These are phyloP conservation scores for Agrostemma githago DNA, from an alignment of 148 eudicot species.

Conservation along the genomic window DNA sequence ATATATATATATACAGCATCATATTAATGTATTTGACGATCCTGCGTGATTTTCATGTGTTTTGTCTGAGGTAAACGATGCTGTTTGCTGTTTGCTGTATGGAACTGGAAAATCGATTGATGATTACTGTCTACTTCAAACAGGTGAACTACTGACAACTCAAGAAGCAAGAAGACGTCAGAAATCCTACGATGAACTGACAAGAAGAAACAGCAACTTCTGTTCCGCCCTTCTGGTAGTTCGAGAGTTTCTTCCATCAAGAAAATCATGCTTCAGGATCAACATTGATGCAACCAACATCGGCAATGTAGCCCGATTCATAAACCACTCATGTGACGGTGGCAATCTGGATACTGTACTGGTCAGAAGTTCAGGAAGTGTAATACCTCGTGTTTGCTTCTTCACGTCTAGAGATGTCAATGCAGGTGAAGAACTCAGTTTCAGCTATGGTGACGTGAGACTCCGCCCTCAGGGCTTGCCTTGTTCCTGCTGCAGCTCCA, in stretches of 20 bases:
- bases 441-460: constrained; percentile 73
- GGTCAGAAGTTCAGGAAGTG: constrained; percentile 62
- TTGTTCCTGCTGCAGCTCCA: constrained; percentile 66
- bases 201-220: constrained; percentile 32
- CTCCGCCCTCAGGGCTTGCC: constrained; percentile 41
- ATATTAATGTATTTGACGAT: too few species aligned
- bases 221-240: constrained; percentile 74
- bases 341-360: constrained; percentile 62
- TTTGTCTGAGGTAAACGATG: neutral
- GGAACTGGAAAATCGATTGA: neutral
- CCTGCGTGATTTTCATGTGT: neutral
- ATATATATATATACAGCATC: too few species aligned
- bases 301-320: constrained; percentile 71
- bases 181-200: constrained; percentile 50
- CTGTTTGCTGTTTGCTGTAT: neutral
- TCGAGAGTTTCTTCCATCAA: constrained; percentile 78
- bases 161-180: constrained; percentile 72
- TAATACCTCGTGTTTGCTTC: constrained; percentile 74
- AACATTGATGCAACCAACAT: constrained; percentile 78
- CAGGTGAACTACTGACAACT: constrained; percentile 85
- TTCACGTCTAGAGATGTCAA: constrained; percentile 60
- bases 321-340: constrained; percentile 93
- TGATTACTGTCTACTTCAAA: constrained; percentile 6
- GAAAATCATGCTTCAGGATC: constrained; percentile 79
- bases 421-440: constrained; percentile 67